Evolutionary conservation across 106 monocot genomes (phyloP).

Genomic region (Narthecium ossifragum): DNA sequence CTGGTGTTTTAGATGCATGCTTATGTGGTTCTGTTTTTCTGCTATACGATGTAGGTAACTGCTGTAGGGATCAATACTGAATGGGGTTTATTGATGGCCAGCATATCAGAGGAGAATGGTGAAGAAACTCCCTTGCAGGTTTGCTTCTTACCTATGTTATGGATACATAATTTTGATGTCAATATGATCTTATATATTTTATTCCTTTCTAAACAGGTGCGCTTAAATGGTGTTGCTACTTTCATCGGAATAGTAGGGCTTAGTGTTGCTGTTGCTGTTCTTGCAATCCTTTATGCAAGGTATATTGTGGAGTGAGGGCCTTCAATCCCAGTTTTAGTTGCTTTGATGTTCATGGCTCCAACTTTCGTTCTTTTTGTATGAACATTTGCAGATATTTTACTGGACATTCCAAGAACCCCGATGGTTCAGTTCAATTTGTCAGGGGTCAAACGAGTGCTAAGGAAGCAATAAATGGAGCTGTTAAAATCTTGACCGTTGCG

Average conservation of each 20-base stretch:
- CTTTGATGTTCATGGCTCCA: no score
- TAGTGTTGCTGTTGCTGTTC: conserved; percentile 68
- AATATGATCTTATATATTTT: neutral
- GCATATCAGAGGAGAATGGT: conserved; percentile 88
- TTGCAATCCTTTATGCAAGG: conserved; percentile 66
- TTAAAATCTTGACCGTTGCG: conserved; percentile 68
- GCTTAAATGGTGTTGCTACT: conserved; percentile 97
- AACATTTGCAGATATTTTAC: conserved; percentile 50
- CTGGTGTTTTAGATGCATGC: neutral
- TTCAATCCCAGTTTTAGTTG: no score
- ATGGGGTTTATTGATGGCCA: conserved; percentile 98
- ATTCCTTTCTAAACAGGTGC: conserved; percentile 49
- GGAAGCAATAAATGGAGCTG: conserved; percentile 35
- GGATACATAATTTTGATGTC: no score
- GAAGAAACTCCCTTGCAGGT: conserved; percentile 99
- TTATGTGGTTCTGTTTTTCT: neutral
- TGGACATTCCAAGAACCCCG: conserved; percentile 47
- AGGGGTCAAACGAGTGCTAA: conserved; percentile 47
- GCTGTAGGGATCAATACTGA: conserved; percentile 97
- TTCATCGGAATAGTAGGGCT: conserved; percentile 88
- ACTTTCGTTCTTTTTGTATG: neutral
- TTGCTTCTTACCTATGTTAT: conserved; percentile 8
- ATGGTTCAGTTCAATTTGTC: conserved; percentile 58
- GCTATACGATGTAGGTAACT: conserved; percentile 51
- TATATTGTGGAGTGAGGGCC: conserved; percentile 20